These are phyloP conservation scores for Didymella pinodella DNA, from an alignment of 2,329 filamentous ascomycete species.

Conservation along the genomic window DNA sequence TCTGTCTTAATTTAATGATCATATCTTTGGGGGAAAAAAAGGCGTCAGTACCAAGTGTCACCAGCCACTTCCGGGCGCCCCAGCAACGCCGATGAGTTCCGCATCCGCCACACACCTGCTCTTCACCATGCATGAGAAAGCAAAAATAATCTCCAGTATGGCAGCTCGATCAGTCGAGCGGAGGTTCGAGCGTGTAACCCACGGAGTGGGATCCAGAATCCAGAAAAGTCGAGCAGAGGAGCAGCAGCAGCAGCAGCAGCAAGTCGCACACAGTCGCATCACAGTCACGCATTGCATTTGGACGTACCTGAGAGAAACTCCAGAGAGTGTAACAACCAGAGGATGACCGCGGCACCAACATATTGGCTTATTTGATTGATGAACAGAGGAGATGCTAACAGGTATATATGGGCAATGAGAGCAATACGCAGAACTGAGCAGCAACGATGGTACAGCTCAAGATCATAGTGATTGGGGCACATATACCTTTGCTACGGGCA, in stretches of 20 bases:
- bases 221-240: not conserved
- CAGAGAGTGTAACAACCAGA: not conserved
- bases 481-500: not conserved
- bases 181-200: not conserved
- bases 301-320: not conserved
- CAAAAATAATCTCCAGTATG: not conserved
- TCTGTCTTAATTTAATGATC: too few species aligned
- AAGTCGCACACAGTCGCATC: not conserved
- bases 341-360: not conserved
- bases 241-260: not conserved
- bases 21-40: not conserved
- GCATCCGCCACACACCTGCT: not conserved
- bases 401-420: not conserved
- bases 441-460: not conserved
- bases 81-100: not conserved
- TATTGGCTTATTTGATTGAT: not conserved
- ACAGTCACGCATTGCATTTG: not conserved
- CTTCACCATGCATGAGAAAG: not conserved
- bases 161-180: not conserved
- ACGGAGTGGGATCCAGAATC: not conserved
- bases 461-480: too few species aligned
- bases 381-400: not conserved
- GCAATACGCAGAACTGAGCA: not conserved
- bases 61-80: not conserved
- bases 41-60: too few species aligned